Evolutionary conservation across 345 rosid species (phyloP).

Genomic region (Lepidium africanum): DNA sequence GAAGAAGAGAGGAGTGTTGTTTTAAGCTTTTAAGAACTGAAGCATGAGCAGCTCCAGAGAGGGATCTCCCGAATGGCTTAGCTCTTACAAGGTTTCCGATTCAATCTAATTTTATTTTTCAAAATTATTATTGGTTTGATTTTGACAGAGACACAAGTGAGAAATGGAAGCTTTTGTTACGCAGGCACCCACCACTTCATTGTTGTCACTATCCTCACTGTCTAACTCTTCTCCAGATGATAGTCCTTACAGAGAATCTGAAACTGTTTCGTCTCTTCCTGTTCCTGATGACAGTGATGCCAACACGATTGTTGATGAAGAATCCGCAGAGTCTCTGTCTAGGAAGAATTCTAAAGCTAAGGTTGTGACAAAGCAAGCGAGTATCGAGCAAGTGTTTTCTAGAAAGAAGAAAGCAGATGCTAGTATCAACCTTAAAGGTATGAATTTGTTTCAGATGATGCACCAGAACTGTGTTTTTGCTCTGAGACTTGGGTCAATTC

Average conservation of each 20-base stretch:
- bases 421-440: conserved; percentile 29
- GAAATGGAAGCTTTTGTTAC: conserved; percentile 5
- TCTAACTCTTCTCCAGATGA: conserved; percentile 42
- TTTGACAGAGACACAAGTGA: background rate
- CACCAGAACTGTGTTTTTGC: background rate
- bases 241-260: conserved; percentile 30
- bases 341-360: conserved; percentile 24
- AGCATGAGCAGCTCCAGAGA: conserved; percentile 63
- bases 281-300: conserved; percentile 15
- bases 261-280: conserved; percentile 19
- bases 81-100: conserved; percentile 48
- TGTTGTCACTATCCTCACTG: conserved; percentile 43
- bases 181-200: conserved; percentile 55
- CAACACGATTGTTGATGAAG: conserved; percentile 4
- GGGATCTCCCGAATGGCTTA: conserved; percentile 82
- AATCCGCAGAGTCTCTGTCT: conserved; percentile 4
- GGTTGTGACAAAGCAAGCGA: conserved; percentile 21
- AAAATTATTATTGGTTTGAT: background rate
- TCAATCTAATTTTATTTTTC: background rate
- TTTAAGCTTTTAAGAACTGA: conserved; percentile 2
- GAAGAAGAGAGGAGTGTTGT: conserved; percentile 7
- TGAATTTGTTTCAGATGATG: background rate
- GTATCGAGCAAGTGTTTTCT: conserved; percentile 18
- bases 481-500: background rate
- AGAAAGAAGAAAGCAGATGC: conserved; percentile 31